These are phyloP conservation scores for Berkeleyomyces rouxiae DNA, from an alignment of 2,329 filamentous ascomycete genomes.

Conservation along the genomic window DNA sequence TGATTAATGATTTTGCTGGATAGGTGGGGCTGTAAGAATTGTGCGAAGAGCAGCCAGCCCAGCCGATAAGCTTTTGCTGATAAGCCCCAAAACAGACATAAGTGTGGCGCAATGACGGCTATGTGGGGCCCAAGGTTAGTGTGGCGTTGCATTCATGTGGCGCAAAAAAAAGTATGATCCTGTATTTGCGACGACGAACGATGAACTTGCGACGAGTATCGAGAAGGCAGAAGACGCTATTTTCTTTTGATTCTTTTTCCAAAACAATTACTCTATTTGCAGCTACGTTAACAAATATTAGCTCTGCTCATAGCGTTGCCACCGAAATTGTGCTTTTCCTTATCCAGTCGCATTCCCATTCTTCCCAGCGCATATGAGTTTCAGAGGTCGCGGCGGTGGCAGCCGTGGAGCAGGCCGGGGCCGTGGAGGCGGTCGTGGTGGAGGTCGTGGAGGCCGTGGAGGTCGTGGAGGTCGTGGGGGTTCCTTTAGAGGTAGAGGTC, in stretches of 20 bases:
- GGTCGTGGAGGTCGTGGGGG: constrained; percentile 16
- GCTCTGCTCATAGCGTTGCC: too few relatives aligned
- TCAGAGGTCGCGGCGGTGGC: constrained; percentile 15
- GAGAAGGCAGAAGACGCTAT: neutral
- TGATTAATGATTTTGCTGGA: constrained; percentile 11
- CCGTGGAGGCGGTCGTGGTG: constrained; percentile 14
- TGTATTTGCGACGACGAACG: neutral
- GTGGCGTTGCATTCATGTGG: neutral
- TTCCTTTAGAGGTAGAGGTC: neutral
- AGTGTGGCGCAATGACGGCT: constrained; percentile 5
- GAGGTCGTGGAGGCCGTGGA: constrained; percentile 14
- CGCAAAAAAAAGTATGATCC: constrained; percentile 1
- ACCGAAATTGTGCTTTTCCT: neutral
- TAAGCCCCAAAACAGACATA: constrained; percentile 4
- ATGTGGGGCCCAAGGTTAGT: neutral
- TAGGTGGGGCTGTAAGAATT: constrained; percentile 11
- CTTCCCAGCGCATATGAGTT: constrained; percentile 4
- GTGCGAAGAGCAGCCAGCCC: constrained; percentile 6
- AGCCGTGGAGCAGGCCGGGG: neutral
- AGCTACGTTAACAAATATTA: neutral
- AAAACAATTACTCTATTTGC: neutral
- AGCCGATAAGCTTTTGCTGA: neutral
- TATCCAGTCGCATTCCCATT: neutral
- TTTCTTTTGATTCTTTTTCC: neutral
- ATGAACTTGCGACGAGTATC: neutral